Evolutionary conservation across 1,284 basidiomycete species (phyloP).

Genomic region (Heliocybe sulcata): DNA sequence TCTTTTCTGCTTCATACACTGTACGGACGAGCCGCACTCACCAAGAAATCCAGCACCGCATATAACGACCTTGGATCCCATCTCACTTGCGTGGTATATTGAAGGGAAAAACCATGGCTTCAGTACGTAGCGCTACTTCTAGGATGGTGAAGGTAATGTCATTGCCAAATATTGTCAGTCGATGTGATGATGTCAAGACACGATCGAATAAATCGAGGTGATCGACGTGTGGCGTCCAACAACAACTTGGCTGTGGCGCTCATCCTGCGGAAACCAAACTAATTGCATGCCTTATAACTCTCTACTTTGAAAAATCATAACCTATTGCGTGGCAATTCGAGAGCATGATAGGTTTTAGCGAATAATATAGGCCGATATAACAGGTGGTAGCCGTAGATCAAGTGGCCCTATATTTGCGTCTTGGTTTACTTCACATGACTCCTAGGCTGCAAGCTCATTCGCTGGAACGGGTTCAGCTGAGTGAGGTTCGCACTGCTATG

Average conservation of each 20-base stretch:
- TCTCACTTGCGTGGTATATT: neutral
- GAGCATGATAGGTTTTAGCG: neutral
- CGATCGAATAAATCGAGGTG: no score
- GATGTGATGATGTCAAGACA: no score
- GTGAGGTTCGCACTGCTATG: neutral
- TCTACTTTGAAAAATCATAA: no score
- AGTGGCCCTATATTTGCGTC: neutral
- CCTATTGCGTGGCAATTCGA: no score
- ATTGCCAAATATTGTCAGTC: no score
- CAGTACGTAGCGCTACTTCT: no score
- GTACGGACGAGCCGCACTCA: slow-evolving; percentile 11
- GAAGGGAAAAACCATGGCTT: no score
- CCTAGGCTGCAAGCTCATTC: neutral
- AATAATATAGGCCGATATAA: neutral
- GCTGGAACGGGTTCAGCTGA: neutral
- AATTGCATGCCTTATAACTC: no score
- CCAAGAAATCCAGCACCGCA: slow-evolving; percentile 66
- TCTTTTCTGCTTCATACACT: neutral
- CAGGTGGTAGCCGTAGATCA: neutral
- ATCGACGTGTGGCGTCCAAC: no score
- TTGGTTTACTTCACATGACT: neutral
- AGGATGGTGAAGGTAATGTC: no score
- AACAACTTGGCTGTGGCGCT: no score
- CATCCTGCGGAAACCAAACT: no score
- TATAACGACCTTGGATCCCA: slow-evolving; percentile 41